Base-by-base conservation (phyloP, 202 grass and related monocot genomes). In the Cymbopogon flexuosus region DNA sequence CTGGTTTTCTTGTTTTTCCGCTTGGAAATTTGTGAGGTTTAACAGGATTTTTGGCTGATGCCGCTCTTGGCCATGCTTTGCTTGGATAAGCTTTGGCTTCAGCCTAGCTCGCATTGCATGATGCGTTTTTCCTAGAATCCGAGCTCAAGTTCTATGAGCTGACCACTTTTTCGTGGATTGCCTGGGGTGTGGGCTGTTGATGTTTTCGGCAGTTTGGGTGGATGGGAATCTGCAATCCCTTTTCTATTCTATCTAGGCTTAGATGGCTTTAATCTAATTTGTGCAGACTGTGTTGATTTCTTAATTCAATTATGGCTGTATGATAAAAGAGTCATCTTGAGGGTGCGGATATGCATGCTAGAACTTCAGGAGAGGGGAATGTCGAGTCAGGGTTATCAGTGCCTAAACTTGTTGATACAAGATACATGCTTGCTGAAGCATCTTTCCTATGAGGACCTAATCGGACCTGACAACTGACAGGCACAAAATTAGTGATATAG, bases 161-260 rank as follows among this genome's bases (percentile, higher is more conserved):
- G 65, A 43, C 3, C n/a, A 36, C 65, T 62, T 41, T 78, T 37
- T 18, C 49, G 45, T 10, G 19, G 40, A 13, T 62, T 78, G 30
- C 21, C 3, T 78, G 21, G 39, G 49, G 13, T 41, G 51, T 36
- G 51, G 33, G 11, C 10, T 8, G 18, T 18, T 62, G 36, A 34
- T 57, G 73, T 83, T 83, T 58, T 58, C 56, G 58, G 79, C 69
- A 19, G 39, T 35, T 43, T 40, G 62, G 68, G 21, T 70, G 56
- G 31, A 70, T 79, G 34, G 21, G 21, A 68, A 83, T 65, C 34
- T 40, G 36, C 45, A 45, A 33, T 29, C 54, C 70, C 51, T 62
- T 81, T 66, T 15, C 13, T 27, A 13, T 66, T 15, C 29, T 27
- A 13, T 79, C 57, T 60, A 23, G 67, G 62, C 62, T 79, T 84